Evolutionary conservation across 495 filamentous ascomycete genomes (phyloP).

Genomic region (Hyphodiscus hymeniophilus): DNA sequence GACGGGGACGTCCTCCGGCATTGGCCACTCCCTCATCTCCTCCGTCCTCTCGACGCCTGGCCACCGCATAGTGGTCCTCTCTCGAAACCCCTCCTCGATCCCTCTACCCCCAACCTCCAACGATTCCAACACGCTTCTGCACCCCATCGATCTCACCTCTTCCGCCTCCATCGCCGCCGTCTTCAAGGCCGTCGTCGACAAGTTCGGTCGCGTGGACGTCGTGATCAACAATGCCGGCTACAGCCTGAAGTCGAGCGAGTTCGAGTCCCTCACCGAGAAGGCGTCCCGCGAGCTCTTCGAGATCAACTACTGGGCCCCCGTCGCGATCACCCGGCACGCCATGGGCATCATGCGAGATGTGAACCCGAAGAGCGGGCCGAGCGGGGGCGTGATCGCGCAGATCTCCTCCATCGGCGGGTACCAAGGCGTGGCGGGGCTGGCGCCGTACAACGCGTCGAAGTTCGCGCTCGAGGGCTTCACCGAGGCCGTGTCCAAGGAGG

Average conservation of each 20-base stretch:
- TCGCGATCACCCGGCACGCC: too few species aligned
- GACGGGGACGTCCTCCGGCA: conserved; percentile 33
- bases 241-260: conserved; percentile 1
- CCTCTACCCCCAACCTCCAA: conserved; percentile 17
- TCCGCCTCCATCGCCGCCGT: conserved; percentile 35
- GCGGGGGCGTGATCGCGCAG: too few species aligned
- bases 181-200: conserved; percentile 23
- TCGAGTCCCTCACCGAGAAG: too few species aligned
- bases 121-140: conserved; percentile 27
- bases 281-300: too few species aligned
- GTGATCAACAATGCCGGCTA: conserved; percentile 53
- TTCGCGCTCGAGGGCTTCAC: too few species aligned
- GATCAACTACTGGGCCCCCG: too few species aligned
- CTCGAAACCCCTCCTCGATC: conserved; percentile 26
- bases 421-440: too few species aligned
- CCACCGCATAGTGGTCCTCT: conserved; percentile 32
- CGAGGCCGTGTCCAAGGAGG: too few species aligned
- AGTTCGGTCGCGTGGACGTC: conserved; percentile 43
- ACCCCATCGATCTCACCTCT: conserved; percentile 42
- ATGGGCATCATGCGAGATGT: too few species aligned
- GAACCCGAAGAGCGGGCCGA: too few species aligned
- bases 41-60: conserved; percentile 25
- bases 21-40: conserved; percentile 29
- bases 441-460: too few species aligned
- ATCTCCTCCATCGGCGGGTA: too few species aligned